Conservation (phyloP, 2,329 filamentous ascomycete species). For the Colletotrichum sansevieriae region DNA sequence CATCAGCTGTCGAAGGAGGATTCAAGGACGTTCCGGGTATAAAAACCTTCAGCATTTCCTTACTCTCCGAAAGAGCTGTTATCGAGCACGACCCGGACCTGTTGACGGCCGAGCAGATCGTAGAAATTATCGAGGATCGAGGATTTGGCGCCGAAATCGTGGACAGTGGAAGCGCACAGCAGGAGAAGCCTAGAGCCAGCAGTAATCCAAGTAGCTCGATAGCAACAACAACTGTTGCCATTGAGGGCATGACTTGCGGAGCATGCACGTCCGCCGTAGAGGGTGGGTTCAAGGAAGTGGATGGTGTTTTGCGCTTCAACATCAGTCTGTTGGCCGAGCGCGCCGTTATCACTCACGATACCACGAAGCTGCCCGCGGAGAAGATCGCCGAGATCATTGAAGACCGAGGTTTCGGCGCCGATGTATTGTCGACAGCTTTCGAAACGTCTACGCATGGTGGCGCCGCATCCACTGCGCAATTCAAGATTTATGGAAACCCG, state of each 20-base stretch:
- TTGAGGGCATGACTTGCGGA: conserved; percentile 98
- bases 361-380: conserved; percentile 75
- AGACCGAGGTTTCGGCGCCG: conserved; percentile 89
- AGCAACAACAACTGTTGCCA: conserved; percentile 84
- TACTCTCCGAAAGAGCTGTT: conserved; percentile 87
- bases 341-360: conserved; percentile 88
- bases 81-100: conserved; percentile 79
- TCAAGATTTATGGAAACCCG: conserved; percentile 86
- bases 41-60: conserved; percentile 82
- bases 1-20: conserved; percentile 84
- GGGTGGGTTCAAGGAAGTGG: conserved; percentile 80
- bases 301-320: conserved; percentile 89
- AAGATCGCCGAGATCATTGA: conserved; percentile 88
- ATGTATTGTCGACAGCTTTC: conserved; percentile 80
- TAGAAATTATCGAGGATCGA: conserved; percentile 74
- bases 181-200: conserved; percentile 49
- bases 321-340: conserved; percentile 94
- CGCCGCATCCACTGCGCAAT: conserved; percentile 74
- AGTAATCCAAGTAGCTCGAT: conserved; percentile 56
- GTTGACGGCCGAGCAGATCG: conserved; percentile 65
- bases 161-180: conserved; percentile 58
- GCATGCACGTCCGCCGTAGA: conserved; percentile 95
- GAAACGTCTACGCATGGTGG: conserved; percentile 59
- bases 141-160: conserved; percentile 86
- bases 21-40: conserved; percentile 82